Conservation (phyloP, 495 filamentous ascomycete genomes). For the Neurospora sp. region DNA sequence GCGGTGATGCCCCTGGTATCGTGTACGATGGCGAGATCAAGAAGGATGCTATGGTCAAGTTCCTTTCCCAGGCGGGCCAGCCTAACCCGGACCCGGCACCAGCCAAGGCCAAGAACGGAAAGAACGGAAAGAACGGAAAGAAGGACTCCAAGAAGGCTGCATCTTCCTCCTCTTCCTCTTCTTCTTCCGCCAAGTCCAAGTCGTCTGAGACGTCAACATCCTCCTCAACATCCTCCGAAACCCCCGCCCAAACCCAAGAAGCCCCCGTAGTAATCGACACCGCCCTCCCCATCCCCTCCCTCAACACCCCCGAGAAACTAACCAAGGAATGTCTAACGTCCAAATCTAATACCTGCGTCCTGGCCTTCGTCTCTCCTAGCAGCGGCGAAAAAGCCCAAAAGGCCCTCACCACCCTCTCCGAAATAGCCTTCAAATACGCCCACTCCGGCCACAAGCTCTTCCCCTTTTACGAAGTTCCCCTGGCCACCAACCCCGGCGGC, state of each 20-base stretch:
- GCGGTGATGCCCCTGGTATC: conserved; percentile 55
- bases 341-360: conserved; percentile 76
- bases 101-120: conserved; percentile 36
- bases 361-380: conserved; percentile 52
- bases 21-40: conserved; percentile 78
- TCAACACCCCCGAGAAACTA: conserved; percentile 44
- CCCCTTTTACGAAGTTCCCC: conserved; percentile 69
- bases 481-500: conserved; percentile 44
- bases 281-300: conserved; percentile 40
- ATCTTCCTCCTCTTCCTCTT: conserved; percentile 32
- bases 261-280: conserved; percentile 40
- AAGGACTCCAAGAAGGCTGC: conserved; percentile 42
- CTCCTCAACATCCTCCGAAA: conserved; percentile 25
- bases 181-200: conserved; percentile 35
- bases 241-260: conserved; percentile 24
- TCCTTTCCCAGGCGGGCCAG: conserved; percentile 73
- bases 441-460: conserved; percentile 58
- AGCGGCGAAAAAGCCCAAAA: conserved; percentile 42
- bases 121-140: conserved; percentile 21
- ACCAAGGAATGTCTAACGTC: conserved; percentile 59
- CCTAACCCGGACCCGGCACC: conserved; percentile 54
- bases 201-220: conserved; percentile 28
- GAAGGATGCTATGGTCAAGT: conserved; percentile 71
- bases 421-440: conserved; percentile 63
- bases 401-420: conserved; percentile 57